These are phyloP conservation scores for Kwoniella dendrophila DNA, from an alignment of 768 basidiomycete species.

Conservation along the genomic window DNA sequence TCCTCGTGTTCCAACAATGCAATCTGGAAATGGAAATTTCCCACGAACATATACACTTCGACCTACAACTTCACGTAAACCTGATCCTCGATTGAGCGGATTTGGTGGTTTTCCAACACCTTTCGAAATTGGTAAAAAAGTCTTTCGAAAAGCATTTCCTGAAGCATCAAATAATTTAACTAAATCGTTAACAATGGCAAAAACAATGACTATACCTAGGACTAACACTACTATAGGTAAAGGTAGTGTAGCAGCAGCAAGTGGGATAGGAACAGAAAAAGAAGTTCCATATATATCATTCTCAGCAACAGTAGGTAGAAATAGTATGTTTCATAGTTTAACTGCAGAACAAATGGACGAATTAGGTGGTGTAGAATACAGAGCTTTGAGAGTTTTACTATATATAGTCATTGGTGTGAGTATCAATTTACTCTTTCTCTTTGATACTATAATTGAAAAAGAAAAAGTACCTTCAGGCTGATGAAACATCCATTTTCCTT, in stretches of 20 bases:
- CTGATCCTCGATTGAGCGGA: constrained; percentile 41
- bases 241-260: constrained; percentile 56
- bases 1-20: constrained; percentile 35
- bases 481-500: neutral
- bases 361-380: constrained; percentile 89
- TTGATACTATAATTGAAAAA: neutral
- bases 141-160: constrained; percentile 69
- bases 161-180: constrained; percentile 63
- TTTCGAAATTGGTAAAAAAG: constrained; percentile 56
- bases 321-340: constrained; percentile 64
- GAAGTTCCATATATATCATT: constrained; percentile 81
- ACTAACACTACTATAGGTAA: constrained; percentile 58
- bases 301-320: constrained; percentile 78
- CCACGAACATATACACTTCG: constrained; percentile 50
- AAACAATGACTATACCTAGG: constrained; percentile 35
- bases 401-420: constrained; percentile 78
- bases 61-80: constrained; percentile 29
- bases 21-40: constrained; percentile 26
- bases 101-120: constrained; percentile 58
- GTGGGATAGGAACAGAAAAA: constrained; percentile 52
- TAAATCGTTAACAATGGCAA: constrained; percentile 74
- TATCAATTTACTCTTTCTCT: constrained; percentile 23
- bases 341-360: constrained; percentile 84
- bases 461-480: neutral
- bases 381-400: constrained; percentile 74